Percentiles rank a stretch among this genome's conserved stretches.
Conservation (phyloP, 441 rosid species). For the Lepidium campestre region DNA sequence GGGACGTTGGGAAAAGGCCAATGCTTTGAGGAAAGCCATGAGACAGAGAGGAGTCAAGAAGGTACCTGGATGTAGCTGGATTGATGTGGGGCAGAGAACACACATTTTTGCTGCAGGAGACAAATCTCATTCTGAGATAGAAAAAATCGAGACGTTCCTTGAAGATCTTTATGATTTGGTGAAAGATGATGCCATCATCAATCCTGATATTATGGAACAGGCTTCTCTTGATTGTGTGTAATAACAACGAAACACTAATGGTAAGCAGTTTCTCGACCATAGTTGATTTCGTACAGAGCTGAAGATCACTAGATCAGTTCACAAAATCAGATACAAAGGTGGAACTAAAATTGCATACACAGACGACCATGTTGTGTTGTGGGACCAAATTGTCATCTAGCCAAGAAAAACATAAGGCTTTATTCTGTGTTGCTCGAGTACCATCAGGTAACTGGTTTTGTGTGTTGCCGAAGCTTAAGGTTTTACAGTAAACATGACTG, state of each 20-base stretch:
- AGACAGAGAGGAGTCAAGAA: conserved; percentile 71
- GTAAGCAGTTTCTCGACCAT: not conserved
- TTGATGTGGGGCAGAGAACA: conserved; percentile 51
- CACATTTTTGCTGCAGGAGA: conserved; percentile 70
- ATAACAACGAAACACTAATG: not conserved
- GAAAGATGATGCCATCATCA: conserved; percentile 22
- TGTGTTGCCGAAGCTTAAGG: not conserved
- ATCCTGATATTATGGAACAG: not conserved
- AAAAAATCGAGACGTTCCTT: conserved; percentile 41
- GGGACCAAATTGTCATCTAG: conserved; percentile 72
- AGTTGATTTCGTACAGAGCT: not conserved
- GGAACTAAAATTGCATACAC: not conserved
- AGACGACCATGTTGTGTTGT: conserved; percentile 43
- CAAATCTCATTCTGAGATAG: conserved; percentile 49
- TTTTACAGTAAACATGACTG: not conserved
- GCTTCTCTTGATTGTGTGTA: conserved; percentile 16
- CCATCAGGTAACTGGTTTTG: conserved; percentile 36
- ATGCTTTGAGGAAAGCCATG: conserved; percentile 67
- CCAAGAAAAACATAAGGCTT: conserved; percentile 38
- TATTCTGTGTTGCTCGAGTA: conserved; percentile 68
- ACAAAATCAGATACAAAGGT: not conserved
- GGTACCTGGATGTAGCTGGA: conserved; percentile 85
- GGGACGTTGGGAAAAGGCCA: conserved; percentile 75
- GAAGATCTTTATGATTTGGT: conserved; percentile 33
- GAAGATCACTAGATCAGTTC: not conserved